Evolutionary conservation across 768 basidiomycete genomes (phyloP), one percentile per base, ranked within the genome.

Genomic region (Agaricus bisporus): DNA sequence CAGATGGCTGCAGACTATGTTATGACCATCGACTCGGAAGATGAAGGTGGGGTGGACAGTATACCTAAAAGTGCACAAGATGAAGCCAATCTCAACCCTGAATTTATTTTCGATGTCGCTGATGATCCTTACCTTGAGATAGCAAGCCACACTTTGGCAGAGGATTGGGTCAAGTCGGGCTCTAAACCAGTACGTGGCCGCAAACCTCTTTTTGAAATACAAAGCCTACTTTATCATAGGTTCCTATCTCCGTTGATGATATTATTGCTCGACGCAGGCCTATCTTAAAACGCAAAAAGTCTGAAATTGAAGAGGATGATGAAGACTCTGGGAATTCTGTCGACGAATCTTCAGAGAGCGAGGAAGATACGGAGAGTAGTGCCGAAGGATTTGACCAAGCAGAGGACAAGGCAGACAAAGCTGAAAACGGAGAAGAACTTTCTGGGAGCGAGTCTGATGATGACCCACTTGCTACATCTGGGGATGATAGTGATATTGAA

Each of bases 201-300:
- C n/a, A 11, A 41, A 48, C 56, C 39, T 48, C 28, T 36, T 25
- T 35, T 7, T 38, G 42, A 37, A 46, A 48, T 57, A 36, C 56
- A 50, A 49, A 59, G 36, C 37, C 55, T 22, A 51, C 25, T 8
- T 32, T 32, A 25, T 15, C 44, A 6, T 60, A 91, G 86, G 72
- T 80, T 64, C 85, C 85, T n/a, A 81, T 95, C 49, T 91, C 86
- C 42, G 85, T 98, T 9, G 88, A 95, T 66, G 91, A 95, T 62
- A 95, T 98, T 56, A 95, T 98, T 66, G 84, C 85, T 48, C 79
- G 86, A 53, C 77, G 83, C 61, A 79, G 74, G 63, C 61, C 83
- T 54, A 68, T 70, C 49, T 66, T 71, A 8, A 89, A 93, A 63
- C 80, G 91, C 51, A 91, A 90, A 70, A 69, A 83, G 48, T 68